Evolutionary conservation across 2,329 filamentous ascomycete species (phyloP), one percentile per base, ranked within the genome.

Genomic region (Annulohypoxylon truncatum): DNA sequence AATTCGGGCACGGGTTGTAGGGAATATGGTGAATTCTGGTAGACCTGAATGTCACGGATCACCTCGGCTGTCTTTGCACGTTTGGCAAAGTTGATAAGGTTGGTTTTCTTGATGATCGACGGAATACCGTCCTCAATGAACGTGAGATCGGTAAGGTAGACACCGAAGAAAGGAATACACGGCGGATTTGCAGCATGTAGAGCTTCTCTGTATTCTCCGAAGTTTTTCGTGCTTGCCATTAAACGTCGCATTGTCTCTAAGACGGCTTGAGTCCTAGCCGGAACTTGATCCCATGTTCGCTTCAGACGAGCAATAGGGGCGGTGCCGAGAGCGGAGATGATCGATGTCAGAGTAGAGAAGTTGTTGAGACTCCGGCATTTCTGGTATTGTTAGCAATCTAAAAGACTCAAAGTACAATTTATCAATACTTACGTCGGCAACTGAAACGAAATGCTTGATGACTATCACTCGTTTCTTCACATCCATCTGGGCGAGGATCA

Each of bases 101-200:
- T 93, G 6, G 94, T 96, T 81, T 96, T 97, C 80, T 97, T 98
- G 81, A 96, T 94, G 73, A 97, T 89, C 8, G 94, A 97, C 2
- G 96, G 94, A 68, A 99, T 99, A 72, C 96, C 96, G 75, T 99
- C 95, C 79, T 99, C 96, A 70, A 99, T 99, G 76, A 99, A 99
- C 0, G 95, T 98, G 63, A 99, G 84, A 82, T 99, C 96, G 63
- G 96, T 99, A 67, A 99, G 83, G 78, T 98, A 99, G 60, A 98
- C 95, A 80, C 95, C 96, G 76, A 99, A 97, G 81, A 99, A 99
- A 4, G 96, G 96, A 77, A 98, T 98, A 78, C 96, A 99, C 10
- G 96, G 96, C 15, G 96, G 96, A 73, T 97, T 97, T 24, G 95
- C 94, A 59, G 91, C 90, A 82, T 97, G 95, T 59, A 99, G 83